Conservation (phyloP, 129 eudicot species). For the Flaveria linearis region DNA sequence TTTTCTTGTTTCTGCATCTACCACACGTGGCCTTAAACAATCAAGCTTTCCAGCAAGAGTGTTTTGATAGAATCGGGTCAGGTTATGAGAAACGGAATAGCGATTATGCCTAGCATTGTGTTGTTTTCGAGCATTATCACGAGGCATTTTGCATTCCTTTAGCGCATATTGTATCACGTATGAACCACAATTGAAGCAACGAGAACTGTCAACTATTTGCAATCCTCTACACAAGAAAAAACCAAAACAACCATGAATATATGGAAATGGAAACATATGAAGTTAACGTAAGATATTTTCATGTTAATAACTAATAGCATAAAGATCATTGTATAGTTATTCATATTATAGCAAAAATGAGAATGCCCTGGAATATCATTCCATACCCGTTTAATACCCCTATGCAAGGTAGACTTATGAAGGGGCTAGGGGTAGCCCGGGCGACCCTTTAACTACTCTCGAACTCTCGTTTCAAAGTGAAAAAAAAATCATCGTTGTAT, state of each 20-base stretch:
- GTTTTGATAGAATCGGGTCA: slow-evolving; percentile 77
- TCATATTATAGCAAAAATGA: not conserved
- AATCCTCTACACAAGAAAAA: slow-evolving; percentile 41
- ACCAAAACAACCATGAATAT: not conserved
- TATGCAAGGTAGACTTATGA: no score
- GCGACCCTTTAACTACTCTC: no score
- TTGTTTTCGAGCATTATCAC: slow-evolving; percentile 82
- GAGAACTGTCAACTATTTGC: slow-evolving; percentile 59
- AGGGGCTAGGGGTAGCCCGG: no score
- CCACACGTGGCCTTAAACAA: slow-evolving; percentile 80
- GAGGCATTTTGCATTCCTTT: slow-evolving; percentile 90
- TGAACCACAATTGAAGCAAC: slow-evolving; percentile 93
- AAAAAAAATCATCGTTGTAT: no score
- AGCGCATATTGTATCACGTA: slow-evolving; percentile 57
- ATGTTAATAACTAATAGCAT: not conserved
- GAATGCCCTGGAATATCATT: slow-evolving; percentile 15
- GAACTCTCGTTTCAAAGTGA: no score
- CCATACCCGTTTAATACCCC: slow-evolving; percentile 18
- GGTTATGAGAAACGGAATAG: slow-evolving; percentile 63
- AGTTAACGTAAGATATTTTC: not conserved
- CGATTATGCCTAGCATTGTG: slow-evolving; percentile 67
- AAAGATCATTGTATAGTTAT: not conserved
- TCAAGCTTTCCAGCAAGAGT: slow-evolving; percentile 86
- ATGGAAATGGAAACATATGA: not conserved
- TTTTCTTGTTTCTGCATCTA: slow-evolving; percentile 72